Percentiles rank a stretch among this genome's conserved stretches.
These are phyloP conservation scores for Sporothrix inflata DNA, from an alignment of 2,329 filamentous ascomycete genomes.

Conservation along the genomic window DNA sequence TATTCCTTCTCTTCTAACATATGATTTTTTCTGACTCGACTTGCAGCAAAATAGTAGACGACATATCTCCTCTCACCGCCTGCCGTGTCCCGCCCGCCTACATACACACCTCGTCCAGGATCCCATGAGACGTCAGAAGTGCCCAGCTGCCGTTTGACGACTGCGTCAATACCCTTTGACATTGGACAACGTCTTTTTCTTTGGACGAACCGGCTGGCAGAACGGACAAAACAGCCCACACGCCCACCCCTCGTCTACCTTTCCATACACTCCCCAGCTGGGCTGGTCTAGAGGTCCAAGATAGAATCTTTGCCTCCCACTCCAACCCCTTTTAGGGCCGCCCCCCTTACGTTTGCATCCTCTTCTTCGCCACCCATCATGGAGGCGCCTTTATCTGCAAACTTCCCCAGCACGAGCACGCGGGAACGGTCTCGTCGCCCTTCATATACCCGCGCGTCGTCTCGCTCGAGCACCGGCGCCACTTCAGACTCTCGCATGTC, in stretches of 20 bases:
- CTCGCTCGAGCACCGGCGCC: conserved; percentile 25
- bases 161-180: background rate
- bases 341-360: background rate
- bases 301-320: background rate
- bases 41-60: background rate
- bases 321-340: background rate
- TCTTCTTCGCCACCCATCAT: conserved; percentile 24
- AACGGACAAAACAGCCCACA: conserved; percentile 1
- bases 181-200: background rate
- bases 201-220: conserved; percentile 5
- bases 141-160: conserved; percentile 15
- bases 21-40: conserved; percentile 3
- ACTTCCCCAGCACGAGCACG: conserved; percentile 19
- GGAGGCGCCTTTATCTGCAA: conserved; percentile 28
- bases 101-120: background rate
- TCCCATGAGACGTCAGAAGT: conserved; percentile 14
- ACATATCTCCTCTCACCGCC: conserved; percentile 17
- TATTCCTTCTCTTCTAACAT: background rate
- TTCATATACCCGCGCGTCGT: conserved; percentile 30
- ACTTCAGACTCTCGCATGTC: conserved; percentile 24
- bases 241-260: background rate
- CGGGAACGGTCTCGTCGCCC: conserved; percentile 25
- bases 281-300: conserved; percentile 10
- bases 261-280: conserved; percentile 1
- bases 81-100: conserved; percentile 3